These are phyloP conservation scores for Stenocarpella maydis DNA, from an alignment of 2,329 filamentous ascomycete genomes.

Conservation along the genomic window DNA sequence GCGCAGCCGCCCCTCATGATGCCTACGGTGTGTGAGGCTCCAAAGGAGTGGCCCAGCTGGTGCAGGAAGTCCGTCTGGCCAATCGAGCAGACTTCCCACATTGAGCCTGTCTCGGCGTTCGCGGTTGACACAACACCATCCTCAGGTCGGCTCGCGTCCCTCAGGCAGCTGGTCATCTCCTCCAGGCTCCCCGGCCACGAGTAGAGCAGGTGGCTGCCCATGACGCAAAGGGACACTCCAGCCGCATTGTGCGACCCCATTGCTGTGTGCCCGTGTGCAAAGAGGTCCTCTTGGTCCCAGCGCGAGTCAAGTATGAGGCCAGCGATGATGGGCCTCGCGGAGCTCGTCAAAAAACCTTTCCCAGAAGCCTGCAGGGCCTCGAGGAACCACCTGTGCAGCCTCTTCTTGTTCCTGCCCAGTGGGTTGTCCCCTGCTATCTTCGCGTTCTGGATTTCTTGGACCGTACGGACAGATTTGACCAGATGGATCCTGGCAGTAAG, in stretches of 20 bases:
- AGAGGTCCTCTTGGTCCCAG: not conserved
- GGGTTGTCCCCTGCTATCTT: not conserved
- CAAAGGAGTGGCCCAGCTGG: not conserved
- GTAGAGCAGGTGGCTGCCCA: not conserved
- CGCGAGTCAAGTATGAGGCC: not conserved
- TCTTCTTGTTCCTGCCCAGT: not conserved
- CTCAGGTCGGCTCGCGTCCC: not conserved
- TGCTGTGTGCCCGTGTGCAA: not conserved
- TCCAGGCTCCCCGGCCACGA: not conserved
- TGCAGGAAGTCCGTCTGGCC: not conserved
- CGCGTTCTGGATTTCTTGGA: not conserved
- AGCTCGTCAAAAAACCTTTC: rapidly evolving
- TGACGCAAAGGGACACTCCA: not conserved
- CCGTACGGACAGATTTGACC: not conserved
- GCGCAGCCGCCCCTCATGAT: not conserved
- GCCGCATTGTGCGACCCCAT: not conserved
- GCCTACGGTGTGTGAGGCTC: not conserved
- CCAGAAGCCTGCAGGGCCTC: not conserved
- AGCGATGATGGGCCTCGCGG: not conserved
- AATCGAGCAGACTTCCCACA: not conserved
- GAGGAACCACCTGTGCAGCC: not conserved
- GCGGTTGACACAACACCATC: not conserved
- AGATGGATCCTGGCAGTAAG: not conserved
- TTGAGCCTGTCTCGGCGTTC: not conserved
- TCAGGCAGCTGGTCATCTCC: not conserved